Percentiles rank a stretch among this genome's conserved stretches.
Conservation (phyloP, 495 filamentous ascomycete genomes). For the Neohortaea acidophila region DNA sequence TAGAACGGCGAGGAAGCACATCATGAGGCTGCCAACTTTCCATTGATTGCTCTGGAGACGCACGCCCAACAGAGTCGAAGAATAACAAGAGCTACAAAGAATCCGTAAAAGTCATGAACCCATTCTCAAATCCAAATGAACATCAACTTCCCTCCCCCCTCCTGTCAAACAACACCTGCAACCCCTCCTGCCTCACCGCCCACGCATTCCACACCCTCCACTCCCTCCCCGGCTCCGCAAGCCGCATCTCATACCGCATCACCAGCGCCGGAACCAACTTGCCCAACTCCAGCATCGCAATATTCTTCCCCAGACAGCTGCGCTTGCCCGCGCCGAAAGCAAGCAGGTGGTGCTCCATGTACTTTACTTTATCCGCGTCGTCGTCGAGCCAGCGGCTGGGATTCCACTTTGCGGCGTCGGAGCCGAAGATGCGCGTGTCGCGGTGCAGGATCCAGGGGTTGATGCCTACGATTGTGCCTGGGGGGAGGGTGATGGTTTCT, state of each 20-base stretch:
- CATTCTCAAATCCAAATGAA: too few species aligned
- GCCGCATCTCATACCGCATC: constrained; percentile 14
- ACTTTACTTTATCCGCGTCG: constrained; percentile 10
- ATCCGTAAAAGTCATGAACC: too few species aligned
- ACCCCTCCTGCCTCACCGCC: constrained; percentile 14
- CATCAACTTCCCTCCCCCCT: too few species aligned
- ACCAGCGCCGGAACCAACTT: constrained; percentile 23
- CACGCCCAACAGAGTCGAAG: too few species aligned
- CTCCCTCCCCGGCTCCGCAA: constrained; percentile 13
- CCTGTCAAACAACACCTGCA: constrained; percentile 13
- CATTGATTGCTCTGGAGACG: too few species aligned
- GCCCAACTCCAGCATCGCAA: constrained; percentile 21
- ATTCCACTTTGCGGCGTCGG: constrained; percentile 15
- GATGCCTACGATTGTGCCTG: constrained; percentile 15
- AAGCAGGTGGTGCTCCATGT: constrained; percentile 13
- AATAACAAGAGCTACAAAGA: too few species aligned
- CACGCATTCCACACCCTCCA: constrained; percentile 15
- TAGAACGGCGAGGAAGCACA: too few species aligned
- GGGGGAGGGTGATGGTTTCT: constrained; percentile 8
- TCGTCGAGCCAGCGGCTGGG: constrained; percentile 18
- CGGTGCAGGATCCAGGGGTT: constrained; percentile 17
- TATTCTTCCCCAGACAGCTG: constrained; percentile 21
- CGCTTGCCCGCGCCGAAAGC: constrained; percentile 22
- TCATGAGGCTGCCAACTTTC: too few species aligned
- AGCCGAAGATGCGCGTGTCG: constrained; percentile 15